phyloP scores from a whole-genome alignment of 148 eudicot genomes.

The Cornus controversa region DNA sequence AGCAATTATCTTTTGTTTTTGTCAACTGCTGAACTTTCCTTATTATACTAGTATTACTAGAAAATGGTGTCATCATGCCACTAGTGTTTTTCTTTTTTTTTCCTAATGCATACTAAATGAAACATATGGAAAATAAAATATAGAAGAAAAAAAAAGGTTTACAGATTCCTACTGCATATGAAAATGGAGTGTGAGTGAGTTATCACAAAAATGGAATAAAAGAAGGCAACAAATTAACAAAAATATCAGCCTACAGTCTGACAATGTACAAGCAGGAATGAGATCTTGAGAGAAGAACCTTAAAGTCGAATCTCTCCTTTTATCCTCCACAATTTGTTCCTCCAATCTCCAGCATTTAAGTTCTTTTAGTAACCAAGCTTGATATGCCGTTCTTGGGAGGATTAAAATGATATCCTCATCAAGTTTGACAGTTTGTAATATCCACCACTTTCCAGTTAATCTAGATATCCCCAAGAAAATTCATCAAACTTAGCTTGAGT shows the following conservation, averaged over 20 bases:
- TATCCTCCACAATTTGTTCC: background rate
- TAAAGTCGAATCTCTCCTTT: background rate
- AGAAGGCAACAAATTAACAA: background rate
- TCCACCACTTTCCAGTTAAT: background rate
- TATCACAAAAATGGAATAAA: background rate
- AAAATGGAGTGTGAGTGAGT: background rate
- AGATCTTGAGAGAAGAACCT: background rate
- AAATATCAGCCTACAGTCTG: background rate
- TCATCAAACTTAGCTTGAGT: background rate
- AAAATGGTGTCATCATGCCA: slow-evolving; percentile 1
- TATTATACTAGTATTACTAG: background rate
- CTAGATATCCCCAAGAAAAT: background rate
- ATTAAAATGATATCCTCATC: background rate
- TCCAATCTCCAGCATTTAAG: background rate
- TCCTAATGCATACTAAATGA: background rate
- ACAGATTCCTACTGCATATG: background rate
- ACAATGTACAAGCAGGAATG: background rate
- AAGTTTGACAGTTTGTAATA: background rate
- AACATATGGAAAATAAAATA: background rate
- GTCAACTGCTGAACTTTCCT: slow-evolving; percentile 10
- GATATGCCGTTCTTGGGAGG: background rate
- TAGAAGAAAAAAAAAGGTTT: background rate
- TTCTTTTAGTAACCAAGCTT: background rate
- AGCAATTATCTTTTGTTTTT: background rate
- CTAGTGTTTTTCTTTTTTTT: background rate